Evolutionary conservation across 768 basidiomycete species (phyloP).

Genomic region (Leccinellum rugosiceps): DNA sequence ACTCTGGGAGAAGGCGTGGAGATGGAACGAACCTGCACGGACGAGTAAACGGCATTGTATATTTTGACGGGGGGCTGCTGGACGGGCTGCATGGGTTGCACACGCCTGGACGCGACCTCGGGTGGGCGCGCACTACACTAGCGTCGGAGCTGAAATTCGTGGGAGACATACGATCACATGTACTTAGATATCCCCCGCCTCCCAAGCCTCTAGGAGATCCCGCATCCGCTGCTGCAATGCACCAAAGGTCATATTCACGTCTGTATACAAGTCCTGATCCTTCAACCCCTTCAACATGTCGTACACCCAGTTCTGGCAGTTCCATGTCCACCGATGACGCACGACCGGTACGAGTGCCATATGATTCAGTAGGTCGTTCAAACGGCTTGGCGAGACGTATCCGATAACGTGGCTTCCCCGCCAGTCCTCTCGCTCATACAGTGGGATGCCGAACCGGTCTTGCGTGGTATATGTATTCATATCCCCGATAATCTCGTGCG

Average conservation of each 20-base stretch:
- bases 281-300: too few relatives aligned
- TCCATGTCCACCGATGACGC: too few relatives aligned
- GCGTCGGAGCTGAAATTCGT: conserved; percentile 34
- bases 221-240: too few relatives aligned
- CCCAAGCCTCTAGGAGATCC: too few relatives aligned
- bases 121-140: conserved; percentile 22
- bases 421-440: conserved; percentile 11
- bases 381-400: conserved; percentile 2
- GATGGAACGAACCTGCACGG: conserved; percentile 61
- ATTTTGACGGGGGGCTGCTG: conserved; percentile 68
- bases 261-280: too few relatives aligned
- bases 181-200: too few relatives aligned
- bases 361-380: conserved; percentile 4
- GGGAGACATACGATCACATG: conserved; percentile 11
- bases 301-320: too few relatives aligned
- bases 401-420: too few relatives aligned
- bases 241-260: too few relatives aligned
- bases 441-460: conserved; percentile 11
- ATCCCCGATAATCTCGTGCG: conserved; percentile 28
- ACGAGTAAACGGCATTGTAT: conserved; percentile 91
- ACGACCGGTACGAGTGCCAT: too few relatives aligned
- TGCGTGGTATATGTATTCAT: conserved; percentile 20
- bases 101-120: conserved; percentile 29
- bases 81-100: conserved; percentile 26
- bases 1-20: not conserved